Percentiles rank a stretch among this genome's conserved stretches.
These are phyloP conservation scores for Citrullus mucosospermus DNA, from an alignment of 306 rosid genomes.

Conservation along the genomic window DNA sequence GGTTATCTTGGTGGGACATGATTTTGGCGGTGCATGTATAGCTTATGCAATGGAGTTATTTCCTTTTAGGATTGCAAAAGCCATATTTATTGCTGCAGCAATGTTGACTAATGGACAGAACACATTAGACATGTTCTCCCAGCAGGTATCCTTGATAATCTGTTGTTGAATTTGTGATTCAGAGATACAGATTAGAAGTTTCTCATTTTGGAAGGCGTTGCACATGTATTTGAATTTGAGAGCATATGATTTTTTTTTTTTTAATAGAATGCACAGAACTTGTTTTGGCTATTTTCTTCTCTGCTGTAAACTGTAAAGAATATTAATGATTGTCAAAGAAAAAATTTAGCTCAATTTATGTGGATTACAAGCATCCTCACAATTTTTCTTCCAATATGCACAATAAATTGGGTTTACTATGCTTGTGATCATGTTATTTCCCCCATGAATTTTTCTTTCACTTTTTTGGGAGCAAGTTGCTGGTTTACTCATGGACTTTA, in stretches of 20 bases:
- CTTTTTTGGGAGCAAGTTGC: neutral
- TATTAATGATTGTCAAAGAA: neutral
- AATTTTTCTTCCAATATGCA: neutral
- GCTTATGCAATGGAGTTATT: conserved; percentile 80
- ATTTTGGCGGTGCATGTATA: conserved; percentile 90
- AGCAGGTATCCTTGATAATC: conserved; percentile 45
- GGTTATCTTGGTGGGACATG: conserved; percentile 98
- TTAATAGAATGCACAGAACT: no score
- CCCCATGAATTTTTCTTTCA: neutral
- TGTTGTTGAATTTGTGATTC: conserved; percentile 5
- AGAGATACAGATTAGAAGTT: neutral
- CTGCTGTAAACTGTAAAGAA: neutral
- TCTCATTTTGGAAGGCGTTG: neutral
- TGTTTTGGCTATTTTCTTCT: neutral
- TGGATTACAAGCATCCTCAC: neutral
- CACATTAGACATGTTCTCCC: conserved; percentile 75
- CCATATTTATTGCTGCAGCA: conserved; percentile 81
- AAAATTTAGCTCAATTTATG: neutral
- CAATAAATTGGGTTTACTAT: neutral
- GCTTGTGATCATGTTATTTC: neutral
- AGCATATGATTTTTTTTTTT: neutral
- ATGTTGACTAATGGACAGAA: conserved; percentile 78
- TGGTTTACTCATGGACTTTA: neutral
- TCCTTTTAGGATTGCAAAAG: conserved; percentile 68
- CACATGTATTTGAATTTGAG: neutral